phyloP scores from a whole-genome alignment of 1,284 basidiomycete genomes.

The Earliella scabrosa region DNA sequence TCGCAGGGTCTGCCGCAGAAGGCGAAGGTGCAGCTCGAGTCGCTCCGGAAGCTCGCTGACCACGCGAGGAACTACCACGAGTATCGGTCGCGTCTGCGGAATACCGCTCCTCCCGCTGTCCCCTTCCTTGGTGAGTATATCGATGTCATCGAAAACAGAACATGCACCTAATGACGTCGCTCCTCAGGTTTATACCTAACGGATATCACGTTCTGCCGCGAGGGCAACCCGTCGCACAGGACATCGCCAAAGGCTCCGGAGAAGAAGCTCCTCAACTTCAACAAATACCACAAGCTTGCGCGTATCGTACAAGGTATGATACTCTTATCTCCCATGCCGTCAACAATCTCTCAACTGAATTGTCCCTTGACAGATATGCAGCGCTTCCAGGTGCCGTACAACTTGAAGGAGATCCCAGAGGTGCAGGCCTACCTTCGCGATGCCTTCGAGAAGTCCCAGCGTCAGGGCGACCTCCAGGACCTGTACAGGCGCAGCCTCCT shows the following conservation, averaged over 20 bases:
- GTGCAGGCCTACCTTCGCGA: conserved; percentile 79
- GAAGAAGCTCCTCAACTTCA: conserved; percentile 92
- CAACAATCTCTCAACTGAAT: not conserved
- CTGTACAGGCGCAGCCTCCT: conserved; percentile 81
- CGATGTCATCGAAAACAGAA: conserved; percentile 8
- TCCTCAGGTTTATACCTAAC: conserved; percentile 82
- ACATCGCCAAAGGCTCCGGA: conserved; percentile 78
- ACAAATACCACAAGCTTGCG: conserved; percentile 91
- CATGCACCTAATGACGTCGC: not conserved
- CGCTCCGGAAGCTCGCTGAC: conserved; percentile 85
- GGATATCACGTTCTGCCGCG: conserved; percentile 94
- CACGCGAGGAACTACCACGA: conserved; percentile 91
- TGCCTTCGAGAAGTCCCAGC: conserved; percentile 72
- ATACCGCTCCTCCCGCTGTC: conserved; percentile 85
- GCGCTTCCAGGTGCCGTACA: conserved; percentile 89
- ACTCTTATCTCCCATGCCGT: not conserved
- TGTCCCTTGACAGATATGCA: conserved; percentile 73
- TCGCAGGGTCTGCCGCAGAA: conserved; percentile 90
- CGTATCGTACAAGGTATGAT: conserved; percentile 82
- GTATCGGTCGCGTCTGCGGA: conserved; percentile 85
- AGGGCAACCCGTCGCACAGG: conserved; percentile 90
- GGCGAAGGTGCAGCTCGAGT: conserved; percentile 80
- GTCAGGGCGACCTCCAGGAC: conserved; percentile 79
- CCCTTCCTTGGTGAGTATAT: conserved; percentile 82
- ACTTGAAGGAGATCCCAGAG: conserved; percentile 82